Evolutionary conservation across 352 stramenopile species (phyloP).

Genomic region (Phytophthora pseudosyringae): DNA sequence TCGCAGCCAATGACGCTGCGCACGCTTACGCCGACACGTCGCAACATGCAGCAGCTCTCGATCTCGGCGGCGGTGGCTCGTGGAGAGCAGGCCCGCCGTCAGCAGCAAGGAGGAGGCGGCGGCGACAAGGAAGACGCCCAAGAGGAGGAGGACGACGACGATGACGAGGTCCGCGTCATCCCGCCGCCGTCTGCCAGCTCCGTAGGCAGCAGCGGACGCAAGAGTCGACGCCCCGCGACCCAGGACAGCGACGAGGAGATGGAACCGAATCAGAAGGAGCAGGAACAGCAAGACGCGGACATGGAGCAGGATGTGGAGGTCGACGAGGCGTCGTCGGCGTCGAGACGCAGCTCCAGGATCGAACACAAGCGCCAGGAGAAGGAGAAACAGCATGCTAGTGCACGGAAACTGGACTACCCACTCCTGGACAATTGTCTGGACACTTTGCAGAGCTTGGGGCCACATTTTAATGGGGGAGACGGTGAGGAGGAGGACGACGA

Average conservation of each 20-base stretch:
- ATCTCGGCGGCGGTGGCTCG: constrained; percentile 36
- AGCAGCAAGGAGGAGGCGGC: constrained; percentile 12
- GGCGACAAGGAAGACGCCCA: background rate
- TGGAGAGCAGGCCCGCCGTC: constrained; percentile 25
- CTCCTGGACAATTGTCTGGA: constrained; percentile 78
- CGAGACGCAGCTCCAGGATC: constrained; percentile 67
- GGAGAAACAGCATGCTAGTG: constrained; percentile 34
- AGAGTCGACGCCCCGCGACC: constrained; percentile 46
- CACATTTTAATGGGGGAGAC: constrained; percentile 25
- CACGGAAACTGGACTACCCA: constrained; percentile 63
- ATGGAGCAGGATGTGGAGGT: constrained; percentile 5
- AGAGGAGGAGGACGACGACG: constrained; percentile 46
- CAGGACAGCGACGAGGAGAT: constrained; percentile 69
- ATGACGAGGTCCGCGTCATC: constrained; percentile 69
- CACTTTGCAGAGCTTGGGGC: constrained; percentile 27
- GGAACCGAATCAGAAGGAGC: constrained; percentile 21
- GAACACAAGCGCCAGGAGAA: constrained; percentile 63
- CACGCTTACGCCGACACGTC: constrained; percentile 23
- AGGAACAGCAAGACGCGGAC: background rate
- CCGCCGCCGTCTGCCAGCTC: constrained; percentile 42
- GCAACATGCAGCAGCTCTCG: constrained; percentile 40
- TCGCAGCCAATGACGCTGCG: constrained; percentile 34
- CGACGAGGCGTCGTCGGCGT: constrained; percentile 41
- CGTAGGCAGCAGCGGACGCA: constrained; percentile 25
- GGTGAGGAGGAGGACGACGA: constrained; percentile 31